These are phyloP conservation scores for Suillus spraguei DNA, from an alignment of 768 basidiomycete species.

Conservation along the genomic window DNA sequence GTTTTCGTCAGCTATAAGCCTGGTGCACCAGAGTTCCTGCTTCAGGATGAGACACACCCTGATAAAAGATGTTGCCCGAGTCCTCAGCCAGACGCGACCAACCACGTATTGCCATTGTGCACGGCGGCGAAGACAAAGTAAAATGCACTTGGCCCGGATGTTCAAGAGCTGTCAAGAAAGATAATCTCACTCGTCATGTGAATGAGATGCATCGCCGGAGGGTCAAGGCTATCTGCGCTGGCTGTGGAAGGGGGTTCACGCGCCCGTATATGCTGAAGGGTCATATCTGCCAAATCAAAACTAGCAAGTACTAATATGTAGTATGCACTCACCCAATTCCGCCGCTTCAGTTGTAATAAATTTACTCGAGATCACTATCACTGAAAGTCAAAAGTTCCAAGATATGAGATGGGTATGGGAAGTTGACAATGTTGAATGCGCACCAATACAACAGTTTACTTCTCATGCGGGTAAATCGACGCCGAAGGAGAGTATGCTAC, in stretches of 20 bases:
- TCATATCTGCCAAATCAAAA: not conserved
- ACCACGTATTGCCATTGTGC: not conserved
- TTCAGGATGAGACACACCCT: not conserved
- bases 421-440: too few species aligned
- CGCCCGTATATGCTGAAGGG: not conserved
- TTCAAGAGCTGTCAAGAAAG: not conserved
- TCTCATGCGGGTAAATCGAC: too few species aligned
- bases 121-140: not conserved
- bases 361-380: too few species aligned
- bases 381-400: too few species aligned
- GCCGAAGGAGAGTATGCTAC: too few species aligned
- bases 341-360: too few species aligned
- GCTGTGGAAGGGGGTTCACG: not conserved
- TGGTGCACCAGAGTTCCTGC: too few species aligned
- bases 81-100: not conserved
- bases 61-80: not conserved
- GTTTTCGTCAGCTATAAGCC: not conserved
- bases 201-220: not conserved
- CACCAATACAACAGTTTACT: too few species aligned
- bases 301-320: too few species aligned
- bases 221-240: not conserved
- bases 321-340: too few species aligned
- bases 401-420: too few species aligned
- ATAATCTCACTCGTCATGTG: not conserved
- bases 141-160: not conserved